These are phyloP conservation scores for Fraxinus xanthoxyloides DNA, from an alignment of 305 asterid genomes.

Conservation along the genomic window DNA sequence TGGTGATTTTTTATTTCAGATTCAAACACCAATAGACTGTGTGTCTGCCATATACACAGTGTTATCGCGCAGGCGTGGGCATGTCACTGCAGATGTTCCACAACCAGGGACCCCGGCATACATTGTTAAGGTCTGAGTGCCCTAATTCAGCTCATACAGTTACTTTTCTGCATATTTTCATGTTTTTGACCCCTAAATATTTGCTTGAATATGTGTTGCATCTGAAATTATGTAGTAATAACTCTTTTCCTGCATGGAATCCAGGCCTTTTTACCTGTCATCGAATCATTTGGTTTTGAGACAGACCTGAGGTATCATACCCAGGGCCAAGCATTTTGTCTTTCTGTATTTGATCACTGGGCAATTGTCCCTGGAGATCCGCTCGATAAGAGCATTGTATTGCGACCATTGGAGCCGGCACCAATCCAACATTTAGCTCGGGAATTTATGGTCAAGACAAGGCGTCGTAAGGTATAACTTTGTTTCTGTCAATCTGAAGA, in stretches of 20 bases:
- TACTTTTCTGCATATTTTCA: neutral
- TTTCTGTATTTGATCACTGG: constrained; percentile 93
- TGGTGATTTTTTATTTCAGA: constrained; percentile 44
- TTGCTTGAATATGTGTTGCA: neutral
- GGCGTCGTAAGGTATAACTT: constrained; percentile 80
- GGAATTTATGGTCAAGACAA: constrained; percentile 95
- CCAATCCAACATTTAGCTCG: constrained; percentile 95
- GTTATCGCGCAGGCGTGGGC: constrained; percentile 91
- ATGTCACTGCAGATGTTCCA: constrained; percentile 93
- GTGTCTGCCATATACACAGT: constrained; percentile 92
- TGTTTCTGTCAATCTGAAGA: neutral
- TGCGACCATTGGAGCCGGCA: constrained; percentile 96
- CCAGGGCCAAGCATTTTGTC: constrained; percentile 93
- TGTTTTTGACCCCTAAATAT: neutral
- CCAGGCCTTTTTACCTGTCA: constrained; percentile 92
- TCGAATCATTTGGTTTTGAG: constrained; percentile 95
- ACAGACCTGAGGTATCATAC: constrained; percentile 98
- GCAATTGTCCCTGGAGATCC: constrained; percentile 98
- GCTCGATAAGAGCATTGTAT: constrained; percentile 81
- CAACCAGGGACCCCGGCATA: constrained; percentile 97
- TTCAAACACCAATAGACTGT: constrained; percentile 95
- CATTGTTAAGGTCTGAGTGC: constrained; percentile 76
- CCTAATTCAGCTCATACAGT: neutral
- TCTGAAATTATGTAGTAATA: neutral
- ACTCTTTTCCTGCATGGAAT: neutral